Evolutionary conservation across 2,329 filamentous ascomycete species (phyloP), one percentile per base, ranked within the genome.

Genomic region (Verticillium zaregamsianum): DNA sequence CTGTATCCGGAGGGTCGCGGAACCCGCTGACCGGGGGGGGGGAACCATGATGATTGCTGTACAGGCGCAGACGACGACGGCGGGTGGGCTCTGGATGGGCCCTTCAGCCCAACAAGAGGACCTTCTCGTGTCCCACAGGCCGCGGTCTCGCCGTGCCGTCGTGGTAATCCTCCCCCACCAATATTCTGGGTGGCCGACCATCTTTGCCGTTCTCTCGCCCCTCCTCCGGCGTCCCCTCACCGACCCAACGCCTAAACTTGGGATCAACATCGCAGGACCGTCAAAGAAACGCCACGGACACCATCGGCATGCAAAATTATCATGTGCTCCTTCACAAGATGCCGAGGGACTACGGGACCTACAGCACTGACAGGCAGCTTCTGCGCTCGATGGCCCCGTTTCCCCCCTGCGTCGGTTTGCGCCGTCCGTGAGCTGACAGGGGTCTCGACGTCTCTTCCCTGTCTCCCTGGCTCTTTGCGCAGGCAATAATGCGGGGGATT

Each of bases 241-340:
- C 20, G 45, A 49, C 45, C n/a, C 45, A 23, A 49, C 20, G 20
- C 4, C 45, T 25, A 25, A 49, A 49, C 45, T 49, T 49, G 45
- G 45, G n/a, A 49, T 49, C 55, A 25, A 35, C 55, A 57, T 20
- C 54, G 14, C 54, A 57, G 55, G 25, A 57, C 17, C 55, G 31
- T 37, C 55, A 33, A 57, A 35, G 55, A 32, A 35, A 35, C 31
- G 28, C 31, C 33, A 35, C 31, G 23, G 23, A 35, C 55, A 15
- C 32, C 54, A 32, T 33, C 45, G 45, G 59, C 45, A 52, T 59
- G 57, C 45, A 49, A 49, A 49, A 62, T 59, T 65, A 58, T 64
- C 64, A 65, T 65, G 60, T 65, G 64, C 64, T 63, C 39, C 17
- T 59, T 39, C 57, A 60, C 45, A 56, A 65, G 60, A 65, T 64